Conservation (phyloP, 129 eudicot species). For the Logfia minima region DNA sequence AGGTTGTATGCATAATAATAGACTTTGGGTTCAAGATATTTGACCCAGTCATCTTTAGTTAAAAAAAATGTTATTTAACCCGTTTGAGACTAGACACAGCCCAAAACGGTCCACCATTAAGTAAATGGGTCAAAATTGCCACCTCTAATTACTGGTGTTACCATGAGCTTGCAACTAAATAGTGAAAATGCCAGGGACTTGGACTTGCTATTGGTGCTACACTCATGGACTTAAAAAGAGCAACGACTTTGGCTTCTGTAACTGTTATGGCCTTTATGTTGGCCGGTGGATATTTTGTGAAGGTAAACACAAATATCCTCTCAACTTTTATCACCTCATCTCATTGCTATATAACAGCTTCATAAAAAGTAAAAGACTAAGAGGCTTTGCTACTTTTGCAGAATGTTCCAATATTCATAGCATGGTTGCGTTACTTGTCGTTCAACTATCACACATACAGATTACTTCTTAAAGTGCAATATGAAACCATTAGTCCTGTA, state of each 20-base stretch:
- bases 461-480: constrained; percentile 85
- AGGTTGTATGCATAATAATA: background rate
- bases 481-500: constrained; percentile 46
- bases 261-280: constrained; percentile 97
- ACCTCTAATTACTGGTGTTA: background rate
- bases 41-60: background rate
- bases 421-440: constrained; percentile 88
- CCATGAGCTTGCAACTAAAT: background rate
- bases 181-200: constrained; percentile 58
- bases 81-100: background rate
- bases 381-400: constrained; percentile 31
- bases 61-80: background rate
- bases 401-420: constrained; percentile 81
- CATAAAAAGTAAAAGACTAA: background rate
- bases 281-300: constrained; percentile 88
- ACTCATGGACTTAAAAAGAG: constrained; percentile 73
- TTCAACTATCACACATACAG: constrained; percentile 93
- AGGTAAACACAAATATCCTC: constrained; percentile 39
- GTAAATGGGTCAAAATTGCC: background rate
- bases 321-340: background rate
- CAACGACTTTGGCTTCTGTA: constrained; percentile 91
- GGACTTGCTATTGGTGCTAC: constrained; percentile 91
- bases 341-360: no score
- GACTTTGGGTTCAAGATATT: background rate
- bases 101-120: background rate